Percentiles rank a stretch among this genome's conserved stretches.
Conservation (phyloP, 495 filamentous ascomycete species). For the Lophiotrema nucula region DNA sequence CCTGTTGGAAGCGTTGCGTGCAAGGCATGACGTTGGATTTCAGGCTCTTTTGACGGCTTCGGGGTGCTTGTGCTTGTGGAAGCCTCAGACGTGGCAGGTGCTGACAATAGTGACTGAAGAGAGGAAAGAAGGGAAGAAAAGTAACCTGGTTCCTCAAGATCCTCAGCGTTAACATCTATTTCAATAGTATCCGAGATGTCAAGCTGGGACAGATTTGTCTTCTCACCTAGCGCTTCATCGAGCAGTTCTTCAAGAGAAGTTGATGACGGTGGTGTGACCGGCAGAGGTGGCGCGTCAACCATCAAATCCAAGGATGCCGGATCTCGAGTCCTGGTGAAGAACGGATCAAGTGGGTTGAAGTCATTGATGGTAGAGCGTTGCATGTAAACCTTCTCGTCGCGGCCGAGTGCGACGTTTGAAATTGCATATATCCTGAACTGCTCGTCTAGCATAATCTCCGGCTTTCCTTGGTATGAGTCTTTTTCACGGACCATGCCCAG, state of each 20-base stretch:
- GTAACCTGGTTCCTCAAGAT: constrained; percentile 36
- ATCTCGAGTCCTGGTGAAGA: constrained; percentile 78
- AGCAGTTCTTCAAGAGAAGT: constrained; percentile 14
- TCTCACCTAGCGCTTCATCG: constrained; percentile 1
- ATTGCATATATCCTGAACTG: constrained; percentile 54
- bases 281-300: constrained; percentile 50
- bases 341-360: constrained; percentile 70
- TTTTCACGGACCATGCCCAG: constrained; percentile 74
- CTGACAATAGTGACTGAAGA: constrained; percentile 32
- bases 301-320: constrained; percentile 68
- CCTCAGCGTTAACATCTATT: constrained; percentile 16
- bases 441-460: constrained; percentile 19
- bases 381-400: constrained; percentile 86
- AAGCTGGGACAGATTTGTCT: constrained; percentile 14
- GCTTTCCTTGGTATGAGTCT: neutral
- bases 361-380: constrained; percentile 71
- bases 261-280: constrained; percentile 4
- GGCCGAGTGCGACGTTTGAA: constrained; percentile 76
- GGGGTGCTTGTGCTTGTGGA: constrained; percentile 38
- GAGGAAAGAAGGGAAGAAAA: constrained; percentile 33
- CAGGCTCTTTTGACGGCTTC: neutral
- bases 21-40: constrained; percentile 49
- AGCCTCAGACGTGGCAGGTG: constrained; percentile 27
- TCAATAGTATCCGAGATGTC: constrained; percentile 12
- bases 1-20: constrained; percentile 74